Evolutionary conservation across 768 basidiomycete genomes (phyloP).

Genomic region (Tricholomella constricta): DNA sequence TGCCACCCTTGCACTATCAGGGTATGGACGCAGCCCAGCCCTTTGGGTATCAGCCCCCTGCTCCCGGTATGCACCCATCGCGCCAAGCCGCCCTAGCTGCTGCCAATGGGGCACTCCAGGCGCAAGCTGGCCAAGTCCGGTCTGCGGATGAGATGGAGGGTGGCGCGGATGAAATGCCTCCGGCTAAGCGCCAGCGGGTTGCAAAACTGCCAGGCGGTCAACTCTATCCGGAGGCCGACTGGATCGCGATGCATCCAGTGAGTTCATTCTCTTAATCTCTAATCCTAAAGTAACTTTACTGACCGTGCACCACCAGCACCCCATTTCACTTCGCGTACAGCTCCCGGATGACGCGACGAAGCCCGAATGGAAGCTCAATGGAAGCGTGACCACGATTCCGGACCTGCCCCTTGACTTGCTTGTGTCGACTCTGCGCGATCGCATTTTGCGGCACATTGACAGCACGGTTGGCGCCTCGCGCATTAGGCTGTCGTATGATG

Average conservation of each 20-base stretch:
- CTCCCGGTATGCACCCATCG: constrained; percentile 68
- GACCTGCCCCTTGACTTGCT: constrained; percentile 84
- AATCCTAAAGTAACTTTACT: background rate
- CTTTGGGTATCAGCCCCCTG: constrained; percentile 76
- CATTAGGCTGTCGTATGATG: constrained; percentile 76
- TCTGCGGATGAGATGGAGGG: constrained; percentile 84
- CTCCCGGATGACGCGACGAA: constrained; percentile 81
- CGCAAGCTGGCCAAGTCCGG: constrained; percentile 72
- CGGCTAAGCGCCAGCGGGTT: constrained; percentile 86
- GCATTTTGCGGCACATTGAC: constrained; percentile 77
- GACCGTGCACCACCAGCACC: constrained; percentile 50
- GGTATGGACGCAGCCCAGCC: constrained; percentile 75
- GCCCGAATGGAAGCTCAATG: constrained; percentile 93
- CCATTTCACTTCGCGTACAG: constrained; percentile 84
- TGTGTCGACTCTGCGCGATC: constrained; percentile 88
- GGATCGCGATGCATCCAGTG: constrained; percentile 88
- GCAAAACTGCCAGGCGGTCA: constrained; percentile 85
- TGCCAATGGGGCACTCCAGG: constrained; percentile 49
- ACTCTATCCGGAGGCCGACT: constrained; percentile 85
- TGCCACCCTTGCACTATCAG: constrained; percentile 84
- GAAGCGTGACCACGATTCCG: constrained; percentile 70
- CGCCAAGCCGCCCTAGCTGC: constrained; percentile 63
- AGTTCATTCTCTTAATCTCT: constrained; percentile 25
- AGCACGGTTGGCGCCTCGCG: constrained; percentile 79
- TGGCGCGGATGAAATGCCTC: constrained; percentile 61